Conservation (phyloP, 2,329 filamentous ascomycete species). For the Venturia carpophila region DNA sequence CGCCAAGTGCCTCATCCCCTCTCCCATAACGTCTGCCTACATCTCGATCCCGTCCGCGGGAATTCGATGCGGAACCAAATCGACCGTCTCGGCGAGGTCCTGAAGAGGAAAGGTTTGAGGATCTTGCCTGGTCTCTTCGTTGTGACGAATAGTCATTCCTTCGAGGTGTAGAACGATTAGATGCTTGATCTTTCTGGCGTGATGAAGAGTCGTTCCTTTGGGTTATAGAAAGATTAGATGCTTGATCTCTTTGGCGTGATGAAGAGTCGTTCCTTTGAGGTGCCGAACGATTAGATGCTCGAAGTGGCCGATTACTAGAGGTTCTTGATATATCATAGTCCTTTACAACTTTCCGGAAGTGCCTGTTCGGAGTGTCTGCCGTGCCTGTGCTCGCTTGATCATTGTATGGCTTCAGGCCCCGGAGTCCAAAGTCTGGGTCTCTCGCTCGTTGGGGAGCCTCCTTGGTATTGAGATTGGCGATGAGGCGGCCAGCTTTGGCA, state of each 20-base stretch:
- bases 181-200: too few species aligned
- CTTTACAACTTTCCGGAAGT: neutral
- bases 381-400: neutral
- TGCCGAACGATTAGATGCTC: neutral
- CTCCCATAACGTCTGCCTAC: neutral
- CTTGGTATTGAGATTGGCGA: neutral
- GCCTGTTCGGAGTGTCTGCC: neutral
- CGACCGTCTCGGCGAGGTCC: neutral
- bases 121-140: neutral
- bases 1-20: neutral
- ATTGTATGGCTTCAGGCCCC: neutral
- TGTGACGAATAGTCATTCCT: too few species aligned
- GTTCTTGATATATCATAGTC: neutral
- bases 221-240: too few species aligned
- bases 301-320: neutral
- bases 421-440: neutral
- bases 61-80: neutral
- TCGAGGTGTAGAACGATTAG: too few species aligned
- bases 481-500: constrained; percentile 14
- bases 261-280: neutral
- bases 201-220: too few species aligned
- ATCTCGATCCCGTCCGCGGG: neutral
- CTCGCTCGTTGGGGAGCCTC: neutral
- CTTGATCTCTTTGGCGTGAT: neutral
- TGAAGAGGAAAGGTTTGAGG: neutral